phyloP scores from a whole-genome alignment of 179 eudicot species.

The Vitellaria paradoxa region DNA sequence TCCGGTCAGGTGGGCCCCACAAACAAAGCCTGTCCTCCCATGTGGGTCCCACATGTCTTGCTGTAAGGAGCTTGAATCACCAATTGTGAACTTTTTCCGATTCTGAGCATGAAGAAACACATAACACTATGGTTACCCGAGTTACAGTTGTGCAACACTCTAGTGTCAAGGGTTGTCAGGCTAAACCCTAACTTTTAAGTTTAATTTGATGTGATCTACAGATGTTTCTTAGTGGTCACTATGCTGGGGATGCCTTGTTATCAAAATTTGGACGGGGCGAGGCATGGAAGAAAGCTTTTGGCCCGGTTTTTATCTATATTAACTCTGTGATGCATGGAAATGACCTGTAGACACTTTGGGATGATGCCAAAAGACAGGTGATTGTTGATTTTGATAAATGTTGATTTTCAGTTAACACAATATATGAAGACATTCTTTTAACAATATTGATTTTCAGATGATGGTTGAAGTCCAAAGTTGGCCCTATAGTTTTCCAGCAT shows the following conservation, averaged over 20 bases:
- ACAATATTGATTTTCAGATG: slow-evolving; percentile 37
- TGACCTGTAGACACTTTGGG: slow-evolving; percentile 72
- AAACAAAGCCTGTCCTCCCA: slow-evolving; percentile 95
- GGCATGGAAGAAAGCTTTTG: slow-evolving; percentile 95
- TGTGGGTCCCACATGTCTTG: slow-evolving; percentile 89
- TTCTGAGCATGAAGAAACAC: background rate
- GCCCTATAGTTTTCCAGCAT: slow-evolving; percentile 82
- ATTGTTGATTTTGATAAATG: background rate
- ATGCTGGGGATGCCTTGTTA: slow-evolving; percentile 76
- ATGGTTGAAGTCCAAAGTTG: slow-evolving; percentile 53
- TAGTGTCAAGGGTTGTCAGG: background rate
- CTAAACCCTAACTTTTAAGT: background rate
- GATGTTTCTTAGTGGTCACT: slow-evolving; percentile 86
- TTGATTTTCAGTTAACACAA: background rate
- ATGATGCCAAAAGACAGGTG: slow-evolving; percentile 91
- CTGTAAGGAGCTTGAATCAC: slow-evolving; percentile 47
- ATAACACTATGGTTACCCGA: background rate
- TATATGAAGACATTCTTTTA: background rate
- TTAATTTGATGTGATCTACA: slow-evolving; percentile 17
- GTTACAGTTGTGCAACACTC: background rate
- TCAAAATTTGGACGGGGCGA: slow-evolving; percentile 80
- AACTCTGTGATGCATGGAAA: slow-evolving; percentile 53
- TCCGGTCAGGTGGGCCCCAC: slow-evolving; percentile 88
- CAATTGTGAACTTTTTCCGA: background rate
- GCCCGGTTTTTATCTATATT: slow-evolving; percentile 87